Conservation (phyloP, 192 early-diverging fungal genomes). For the Linnemannia schmuckeri region DNA sequence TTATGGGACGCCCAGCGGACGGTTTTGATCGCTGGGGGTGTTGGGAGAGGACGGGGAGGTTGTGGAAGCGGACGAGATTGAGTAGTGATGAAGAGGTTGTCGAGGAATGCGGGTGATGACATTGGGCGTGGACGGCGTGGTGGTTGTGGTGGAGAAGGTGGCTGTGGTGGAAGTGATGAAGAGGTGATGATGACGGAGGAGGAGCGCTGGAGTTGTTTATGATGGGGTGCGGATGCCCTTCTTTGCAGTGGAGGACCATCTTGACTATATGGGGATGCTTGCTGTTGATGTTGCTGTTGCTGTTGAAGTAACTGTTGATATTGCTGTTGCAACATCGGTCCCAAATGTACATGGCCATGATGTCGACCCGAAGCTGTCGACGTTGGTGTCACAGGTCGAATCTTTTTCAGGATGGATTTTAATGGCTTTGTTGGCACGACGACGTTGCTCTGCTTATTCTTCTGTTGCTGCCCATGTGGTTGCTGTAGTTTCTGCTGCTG, state of each 20-base stretch:
- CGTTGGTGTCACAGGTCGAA: neutral
- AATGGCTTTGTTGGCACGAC: neutral
- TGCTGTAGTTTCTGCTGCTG: neutral
- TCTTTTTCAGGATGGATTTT: constrained; percentile 20
- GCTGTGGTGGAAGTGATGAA: neutral
- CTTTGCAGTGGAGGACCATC: neutral
- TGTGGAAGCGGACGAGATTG: neutral
- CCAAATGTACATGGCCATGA: constrained; percentile 7
- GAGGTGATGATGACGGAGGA: neutral
- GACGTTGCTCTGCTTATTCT: neutral
- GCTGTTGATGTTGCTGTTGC: constrained; percentile 2
- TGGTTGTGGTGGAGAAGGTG: neutral
- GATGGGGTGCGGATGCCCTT: neutral
- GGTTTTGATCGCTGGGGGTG: constrained; percentile 17
- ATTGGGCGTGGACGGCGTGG: neutral
- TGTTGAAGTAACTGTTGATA: neutral
- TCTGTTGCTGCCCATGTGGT: neutral
- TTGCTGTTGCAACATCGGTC: constrained; percentile 6
- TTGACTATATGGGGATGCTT: neutral
- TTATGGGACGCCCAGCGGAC: constrained; percentile 20
- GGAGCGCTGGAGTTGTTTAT: neutral
- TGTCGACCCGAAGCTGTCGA: neutral
- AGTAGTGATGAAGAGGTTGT: neutral
- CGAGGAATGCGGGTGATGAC: neutral
- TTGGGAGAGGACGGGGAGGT: constrained; percentile 19